Percentiles rank a stretch among this genome's conserved stretches.
Conservation (phyloP, 495 filamentous ascomycete species). For the Evernia prunastri region DNA sequence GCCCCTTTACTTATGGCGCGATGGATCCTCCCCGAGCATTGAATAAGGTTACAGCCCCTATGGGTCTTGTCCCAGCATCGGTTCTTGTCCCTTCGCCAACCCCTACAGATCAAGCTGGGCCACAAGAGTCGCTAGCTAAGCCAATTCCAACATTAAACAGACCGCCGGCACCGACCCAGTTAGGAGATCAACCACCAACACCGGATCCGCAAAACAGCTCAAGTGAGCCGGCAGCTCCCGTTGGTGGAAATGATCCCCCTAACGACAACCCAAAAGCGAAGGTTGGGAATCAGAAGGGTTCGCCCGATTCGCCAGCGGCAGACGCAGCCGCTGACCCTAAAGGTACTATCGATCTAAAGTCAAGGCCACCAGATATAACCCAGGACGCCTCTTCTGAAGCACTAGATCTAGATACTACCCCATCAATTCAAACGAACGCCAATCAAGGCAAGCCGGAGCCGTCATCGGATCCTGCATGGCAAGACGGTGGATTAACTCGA, state of each 20-base stretch:
- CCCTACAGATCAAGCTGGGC: conserved; percentile 1
- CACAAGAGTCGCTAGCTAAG: neutral
- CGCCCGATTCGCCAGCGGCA: neutral
- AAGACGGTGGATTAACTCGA: too few relatives aligned
- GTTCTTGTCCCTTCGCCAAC: conserved; percentile 6
- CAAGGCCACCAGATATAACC: too few relatives aligned
- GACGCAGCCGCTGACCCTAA: neutral
- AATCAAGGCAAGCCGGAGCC: too few relatives aligned
- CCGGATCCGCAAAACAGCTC: neutral
- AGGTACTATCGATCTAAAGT: too few relatives aligned
- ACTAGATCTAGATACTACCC: too few relatives aligned
- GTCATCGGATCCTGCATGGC: too few relatives aligned
- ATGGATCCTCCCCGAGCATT: conserved; percentile 17
- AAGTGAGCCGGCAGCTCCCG: too few relatives aligned
- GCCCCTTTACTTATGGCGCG: neutral
- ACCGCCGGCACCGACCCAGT: neutral
- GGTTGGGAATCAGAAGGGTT: neutral
- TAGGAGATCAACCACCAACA: neutral
- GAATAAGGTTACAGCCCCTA: neutral
- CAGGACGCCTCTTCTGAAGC: too few relatives aligned
- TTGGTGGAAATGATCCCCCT: neutral
- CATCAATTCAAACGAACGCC: too few relatives aligned
- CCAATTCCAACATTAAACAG: neutral
- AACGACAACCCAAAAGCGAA: neutral
- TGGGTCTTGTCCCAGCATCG: neutral